phyloP scores from a whole-genome alignment of 306 rosid genomes.

The Lupinus albus region DNA sequence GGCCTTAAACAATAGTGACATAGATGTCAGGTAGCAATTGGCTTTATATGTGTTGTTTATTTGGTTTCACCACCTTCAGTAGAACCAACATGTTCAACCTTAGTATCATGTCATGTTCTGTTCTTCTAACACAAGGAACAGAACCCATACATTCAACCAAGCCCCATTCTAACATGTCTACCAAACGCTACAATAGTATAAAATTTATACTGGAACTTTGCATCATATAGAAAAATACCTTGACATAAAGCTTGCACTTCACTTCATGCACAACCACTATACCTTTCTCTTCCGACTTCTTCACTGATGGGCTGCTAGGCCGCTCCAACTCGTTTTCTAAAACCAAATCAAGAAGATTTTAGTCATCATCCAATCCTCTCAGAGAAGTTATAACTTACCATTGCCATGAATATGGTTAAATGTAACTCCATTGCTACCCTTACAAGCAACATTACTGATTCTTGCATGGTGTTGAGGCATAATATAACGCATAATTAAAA shows the following conservation, averaged over 20 bases:
- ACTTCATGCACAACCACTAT: conserved; percentile 84
- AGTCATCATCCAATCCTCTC: conserved; percentile 9
- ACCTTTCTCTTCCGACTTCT: conserved; percentile 89
- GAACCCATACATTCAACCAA: too few species aligned
- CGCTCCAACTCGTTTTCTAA: conserved; percentile 75
- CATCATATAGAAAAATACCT: conserved; percentile 54
- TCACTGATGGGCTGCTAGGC: conserved; percentile 96
- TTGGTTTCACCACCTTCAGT: too few species aligned
- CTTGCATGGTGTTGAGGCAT: not conserved
- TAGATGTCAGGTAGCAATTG: too few species aligned
- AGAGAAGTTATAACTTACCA: conserved; percentile 27
- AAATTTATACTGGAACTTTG: conserved; percentile 4
- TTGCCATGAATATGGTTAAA: conserved; percentile 31
- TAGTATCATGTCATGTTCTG: too few species aligned
- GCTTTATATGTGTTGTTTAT: too few species aligned
- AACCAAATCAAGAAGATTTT: conserved; percentile 38
- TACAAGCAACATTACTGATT: conserved; percentile 13
- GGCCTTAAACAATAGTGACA: conserved; percentile 6
- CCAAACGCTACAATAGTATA: not conserved
- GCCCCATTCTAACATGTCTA: too few species aligned
- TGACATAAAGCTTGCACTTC: conserved; percentile 93
- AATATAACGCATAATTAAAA: not conserved
- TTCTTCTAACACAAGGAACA: too few species aligned
- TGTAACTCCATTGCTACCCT: not conserved
- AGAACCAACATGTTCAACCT: too few species aligned